A percentile compares a stretch with the other conserved stretches of the same genome.
Evolutionary conservation across 352 stramenopile genomes (phyloP).

Genomic region (Phytophthora aleatoria): DNA sequence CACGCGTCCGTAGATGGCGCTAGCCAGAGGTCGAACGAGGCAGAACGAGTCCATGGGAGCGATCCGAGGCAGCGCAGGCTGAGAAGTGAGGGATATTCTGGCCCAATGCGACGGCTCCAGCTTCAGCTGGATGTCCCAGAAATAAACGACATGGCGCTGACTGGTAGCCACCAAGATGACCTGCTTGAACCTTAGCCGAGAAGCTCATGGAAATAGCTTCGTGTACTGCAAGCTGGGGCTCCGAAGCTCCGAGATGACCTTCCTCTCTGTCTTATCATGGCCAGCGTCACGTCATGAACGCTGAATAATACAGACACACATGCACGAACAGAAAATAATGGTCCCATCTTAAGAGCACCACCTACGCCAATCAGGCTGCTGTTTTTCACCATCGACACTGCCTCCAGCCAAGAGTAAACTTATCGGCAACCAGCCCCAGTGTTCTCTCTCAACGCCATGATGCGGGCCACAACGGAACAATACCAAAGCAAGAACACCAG

Average conservation of each 20-base stretch:
- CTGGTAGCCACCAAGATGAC: slow-evolving; percentile 6
- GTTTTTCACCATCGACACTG: slow-evolving; percentile 7
- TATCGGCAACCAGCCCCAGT: neutral
- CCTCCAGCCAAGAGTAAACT: neutral
- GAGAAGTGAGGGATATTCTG: slow-evolving; percentile 21
- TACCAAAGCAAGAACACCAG: neutral
- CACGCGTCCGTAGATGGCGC: slow-evolving; percentile 62
- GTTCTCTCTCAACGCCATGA: slow-evolving; percentile 10
- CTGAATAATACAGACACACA: neutral
- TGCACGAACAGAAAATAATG: neutral
- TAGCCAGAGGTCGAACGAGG: slow-evolving; percentile 46
- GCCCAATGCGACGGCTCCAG: slow-evolving; percentile 9
- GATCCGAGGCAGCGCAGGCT: slow-evolving; percentile 1
- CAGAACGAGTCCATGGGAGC: slow-evolving; percentile 50
- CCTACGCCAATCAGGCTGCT: slow-evolving; percentile 7
- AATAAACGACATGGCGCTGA: slow-evolving; percentile 20
- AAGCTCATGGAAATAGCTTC: slow-evolving; percentile 15
- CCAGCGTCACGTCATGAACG: neutral
- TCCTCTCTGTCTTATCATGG: neutral
- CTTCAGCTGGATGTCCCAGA: slow-evolving; percentile 3
- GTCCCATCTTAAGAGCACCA: slow-evolving; percentile 1
- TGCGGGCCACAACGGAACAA: slow-evolving; percentile 16
- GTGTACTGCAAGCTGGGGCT: neutral
- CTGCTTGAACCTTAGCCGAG: neutral
- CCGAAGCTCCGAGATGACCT: neutral